These are phyloP conservation scores for Fraxinus baroniana DNA, from an alignment of 305 asterid genomes.

Conservation along the genomic window DNA sequence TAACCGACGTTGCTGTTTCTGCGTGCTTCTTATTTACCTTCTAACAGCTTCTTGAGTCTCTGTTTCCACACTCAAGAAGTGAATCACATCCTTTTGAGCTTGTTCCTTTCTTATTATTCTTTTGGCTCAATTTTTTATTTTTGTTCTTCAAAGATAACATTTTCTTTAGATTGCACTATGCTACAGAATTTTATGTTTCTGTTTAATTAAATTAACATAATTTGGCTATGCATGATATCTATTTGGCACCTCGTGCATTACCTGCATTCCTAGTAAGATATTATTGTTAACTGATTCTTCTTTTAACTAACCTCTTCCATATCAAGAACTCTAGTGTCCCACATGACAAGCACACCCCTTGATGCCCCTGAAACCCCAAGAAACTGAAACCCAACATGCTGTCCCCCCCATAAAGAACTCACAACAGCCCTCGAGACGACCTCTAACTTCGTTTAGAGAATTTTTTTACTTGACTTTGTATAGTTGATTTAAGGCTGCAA, in stretches of 20 bases:
- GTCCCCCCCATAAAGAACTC: too few species aligned
- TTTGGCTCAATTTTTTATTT: background rate
- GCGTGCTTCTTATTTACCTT: slow-evolving; percentile 1
- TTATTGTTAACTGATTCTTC: slow-evolving; percentile 21
- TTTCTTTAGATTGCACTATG: slow-evolving; percentile 9
- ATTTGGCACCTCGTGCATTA: slow-evolving; percentile 13
- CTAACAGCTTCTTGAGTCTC: background rate
- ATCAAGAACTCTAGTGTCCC: too few species aligned
- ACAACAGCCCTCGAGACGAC: too few species aligned
- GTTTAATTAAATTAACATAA: slow-evolving; percentile 8
- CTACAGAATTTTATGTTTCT: slow-evolving; percentile 17
- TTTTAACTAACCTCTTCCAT: background rate
- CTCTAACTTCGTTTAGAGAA: too few species aligned
- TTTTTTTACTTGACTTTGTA: too few species aligned
- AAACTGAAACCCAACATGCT: too few species aligned
- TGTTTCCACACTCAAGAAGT: slow-evolving; percentile 1
- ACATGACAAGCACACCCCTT: too few species aligned
- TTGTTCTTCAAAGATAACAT: background rate
- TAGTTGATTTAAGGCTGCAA: too few species aligned
- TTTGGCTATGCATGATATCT: background rate
- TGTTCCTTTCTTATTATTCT: background rate
- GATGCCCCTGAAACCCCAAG: too few species aligned
- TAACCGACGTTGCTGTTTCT: slow-evolving; percentile 1
- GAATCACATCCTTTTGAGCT: background rate
- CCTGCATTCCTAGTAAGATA: slow-evolving; percentile 8